Base-by-base conservation (phyloP, 495 filamentous ascomycete genomes). In the Penicillium parvum region DNA sequence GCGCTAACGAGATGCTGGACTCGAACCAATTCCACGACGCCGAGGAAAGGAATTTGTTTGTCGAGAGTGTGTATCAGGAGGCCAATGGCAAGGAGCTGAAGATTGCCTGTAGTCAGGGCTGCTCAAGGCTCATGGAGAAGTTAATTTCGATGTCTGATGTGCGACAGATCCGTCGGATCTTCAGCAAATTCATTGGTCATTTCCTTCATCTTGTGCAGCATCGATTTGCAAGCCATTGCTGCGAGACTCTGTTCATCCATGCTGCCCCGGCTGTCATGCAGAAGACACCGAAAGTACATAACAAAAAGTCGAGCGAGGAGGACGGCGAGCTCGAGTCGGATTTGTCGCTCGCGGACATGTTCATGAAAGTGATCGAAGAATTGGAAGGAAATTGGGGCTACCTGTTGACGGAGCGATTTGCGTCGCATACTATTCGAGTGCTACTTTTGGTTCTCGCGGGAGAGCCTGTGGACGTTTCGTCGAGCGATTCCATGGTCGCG, bases 201-300 rank as follows among this genome's bases (percentile, higher is more conserved):
- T 96, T 96, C 65, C 61, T 95, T 37, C 79, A 87, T 53, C 75
- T 96, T 20, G 79, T 96, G 16, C 90, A 92, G 55, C 92, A 98
- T 63, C 84, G 90, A 19, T 98, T 98, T 58, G 92, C 92, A 3
- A 88, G 87, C 38, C 92, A 98, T 66, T 97, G 90, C 59, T 96
- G 91, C 63, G 92, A 98, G 68, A 89, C 86, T 11, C 73, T 98
- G 7, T 96, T 98, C 55, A 71, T 89, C 25, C 78, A 84, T 41
- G 83, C 85, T 7, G 90, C 90, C 12, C 81, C 85, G 0, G 68
- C 85, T 5, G 84, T 95, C 17, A 85, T 83, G 15, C 67, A 83
- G 47, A 77, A 73, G 37, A 68, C 76, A 22, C 61, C 71, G 8
- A 77, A 76, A 21, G 51, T 70, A 7, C 71, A 69, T 5, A 64